Evolutionary conservation across 2,329 filamentous ascomycete genomes (phyloP).

Genomic region (Fusarium hainanense): DNA sequence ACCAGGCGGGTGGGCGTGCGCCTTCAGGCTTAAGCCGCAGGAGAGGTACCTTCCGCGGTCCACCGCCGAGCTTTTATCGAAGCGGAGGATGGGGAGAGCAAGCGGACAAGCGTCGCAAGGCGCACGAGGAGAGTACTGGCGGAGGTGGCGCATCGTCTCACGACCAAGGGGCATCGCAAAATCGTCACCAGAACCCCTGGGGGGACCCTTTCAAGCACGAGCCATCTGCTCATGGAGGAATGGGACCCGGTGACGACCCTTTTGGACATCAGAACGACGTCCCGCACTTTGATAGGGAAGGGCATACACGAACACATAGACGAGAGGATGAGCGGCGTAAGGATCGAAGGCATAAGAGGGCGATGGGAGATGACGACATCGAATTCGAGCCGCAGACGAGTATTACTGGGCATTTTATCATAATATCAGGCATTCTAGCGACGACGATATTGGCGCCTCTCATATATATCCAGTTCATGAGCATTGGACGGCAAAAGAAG

Average conservation of each 20-base stretch:
- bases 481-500: slow-evolving; percentile 48
- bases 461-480: slow-evolving; percentile 53
- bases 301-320: slow-evolving; percentile 79
- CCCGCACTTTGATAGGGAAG: slow-evolving; percentile 80
- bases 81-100: slow-evolving; percentile 81
- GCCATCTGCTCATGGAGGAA: slow-evolving; percentile 55
- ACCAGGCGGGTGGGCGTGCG: slow-evolving; percentile 78
- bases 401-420: slow-evolving; percentile 60
- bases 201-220: slow-evolving; percentile 37
- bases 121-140: slow-evolving; percentile 59
- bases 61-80: slow-evolving; percentile 89
- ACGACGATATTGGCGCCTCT: slow-evolving; percentile 60
- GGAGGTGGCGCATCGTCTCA: slow-evolving; percentile 40
- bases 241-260: slow-evolving; percentile 68
- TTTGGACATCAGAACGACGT: slow-evolving; percentile 64
- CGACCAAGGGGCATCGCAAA: slow-evolving; percentile 22
- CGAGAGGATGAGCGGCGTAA: slow-evolving; percentile 64
- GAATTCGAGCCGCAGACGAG: slow-evolving; percentile 57
- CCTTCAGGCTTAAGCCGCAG: slow-evolving; percentile 84
- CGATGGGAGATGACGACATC: slow-evolving; percentile 53
- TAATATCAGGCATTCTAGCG: slow-evolving; percentile 60
- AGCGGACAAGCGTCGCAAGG: slow-evolving; percentile 66
- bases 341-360: slow-evolving; percentile 52
- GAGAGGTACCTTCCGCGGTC: slow-evolving; percentile 80
- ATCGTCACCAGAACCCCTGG: slow-evolving; percentile 37